Percentiles rank a stretch among this genome's conserved stretches.
phyloP scores from a whole-genome alignment of 106 monocot genomes.

The Apostasia ramifera region DNA sequence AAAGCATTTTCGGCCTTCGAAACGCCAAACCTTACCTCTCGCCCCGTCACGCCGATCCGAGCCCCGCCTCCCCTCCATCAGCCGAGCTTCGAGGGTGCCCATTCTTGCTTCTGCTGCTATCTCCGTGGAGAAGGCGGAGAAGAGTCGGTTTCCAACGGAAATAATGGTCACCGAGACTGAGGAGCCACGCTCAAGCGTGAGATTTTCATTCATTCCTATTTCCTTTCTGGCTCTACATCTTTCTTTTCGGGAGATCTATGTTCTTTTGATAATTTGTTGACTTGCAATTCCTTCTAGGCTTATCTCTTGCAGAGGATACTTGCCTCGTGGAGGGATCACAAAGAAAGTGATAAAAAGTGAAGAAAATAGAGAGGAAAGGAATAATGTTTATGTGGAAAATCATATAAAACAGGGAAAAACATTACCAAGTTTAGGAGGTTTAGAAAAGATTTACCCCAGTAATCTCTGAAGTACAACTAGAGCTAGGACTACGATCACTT shows the following conservation, averaged over 20 bases:
- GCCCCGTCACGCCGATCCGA: constrained; percentile 6
- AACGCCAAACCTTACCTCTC: neutral
- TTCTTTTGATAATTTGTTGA: neutral
- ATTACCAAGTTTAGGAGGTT: no score
- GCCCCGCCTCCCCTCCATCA: constrained; percentile 5
- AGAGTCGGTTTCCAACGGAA: constrained; percentile 26
- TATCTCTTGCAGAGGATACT: neutral
- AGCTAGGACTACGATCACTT: no score
- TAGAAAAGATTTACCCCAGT: no score
- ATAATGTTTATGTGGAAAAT: no score
- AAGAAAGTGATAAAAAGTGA: neutral
- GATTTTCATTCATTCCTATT: constrained; percentile 1
- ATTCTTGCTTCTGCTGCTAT: constrained; percentile 31
- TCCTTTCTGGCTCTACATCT: neutral
- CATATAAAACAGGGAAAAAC: no score
- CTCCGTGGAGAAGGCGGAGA: constrained; percentile 21
- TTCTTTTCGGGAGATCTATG: neutral
- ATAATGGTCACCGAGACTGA: constrained; percentile 58
- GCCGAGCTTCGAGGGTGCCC: constrained; percentile 5
- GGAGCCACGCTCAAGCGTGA: constrained; percentile 65
- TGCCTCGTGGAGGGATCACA: neutral
- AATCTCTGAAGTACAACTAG: no score
- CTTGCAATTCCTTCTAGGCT: neutral
- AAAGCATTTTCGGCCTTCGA: neutral
- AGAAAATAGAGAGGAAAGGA: no score